Evolutionary conservation across 805 yeast genomes (phyloP).

Genomic region (Lipomyces sp.): DNA sequence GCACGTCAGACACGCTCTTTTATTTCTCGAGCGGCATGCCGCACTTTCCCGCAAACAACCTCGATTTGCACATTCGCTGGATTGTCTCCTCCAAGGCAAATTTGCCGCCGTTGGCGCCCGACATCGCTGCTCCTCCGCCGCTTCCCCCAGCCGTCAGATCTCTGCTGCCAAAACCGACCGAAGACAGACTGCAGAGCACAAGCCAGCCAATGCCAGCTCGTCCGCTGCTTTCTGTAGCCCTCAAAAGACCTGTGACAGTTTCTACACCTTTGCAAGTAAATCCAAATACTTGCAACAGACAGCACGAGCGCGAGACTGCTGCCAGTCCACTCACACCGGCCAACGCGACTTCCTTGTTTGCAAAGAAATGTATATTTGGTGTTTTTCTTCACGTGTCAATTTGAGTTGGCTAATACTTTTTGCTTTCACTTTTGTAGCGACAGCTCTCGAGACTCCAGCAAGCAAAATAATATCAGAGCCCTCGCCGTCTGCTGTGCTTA

Average conservation of each 20-base stretch:
- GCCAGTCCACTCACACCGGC: too few species aligned
- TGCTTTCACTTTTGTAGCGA: too few species aligned
- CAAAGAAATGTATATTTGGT: too few species aligned
- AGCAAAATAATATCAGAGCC: background rate
- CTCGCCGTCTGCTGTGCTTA: constrained; percentile 5
- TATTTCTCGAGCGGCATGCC: too few species aligned
- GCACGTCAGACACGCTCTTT: too few species aligned
- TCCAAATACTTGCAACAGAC: too few species aligned
- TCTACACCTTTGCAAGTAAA: too few species aligned
- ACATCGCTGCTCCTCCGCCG: background rate
- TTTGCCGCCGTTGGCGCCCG: background rate
- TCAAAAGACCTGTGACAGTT: too few species aligned
- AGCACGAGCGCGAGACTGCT: too few species aligned
- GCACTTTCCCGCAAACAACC: constrained; percentile 11
- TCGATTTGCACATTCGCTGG: constrained; percentile 18
- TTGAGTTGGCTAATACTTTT: too few species aligned
- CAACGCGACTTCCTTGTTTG: too few species aligned
- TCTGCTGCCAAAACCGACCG: constrained; percentile 8
- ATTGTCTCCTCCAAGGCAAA: constrained; percentile 7
- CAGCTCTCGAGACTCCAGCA: constrained; percentile 7
- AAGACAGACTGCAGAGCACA: constrained; percentile 1
- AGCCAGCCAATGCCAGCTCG: constrained; percentile 2
- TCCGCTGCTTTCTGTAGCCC: background rate
- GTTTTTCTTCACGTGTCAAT: too few species aligned
- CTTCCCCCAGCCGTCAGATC: constrained; percentile 1